Base-by-base conservation (phyloP, 257 asterid genomes). In the Salvia splendens region DNA sequence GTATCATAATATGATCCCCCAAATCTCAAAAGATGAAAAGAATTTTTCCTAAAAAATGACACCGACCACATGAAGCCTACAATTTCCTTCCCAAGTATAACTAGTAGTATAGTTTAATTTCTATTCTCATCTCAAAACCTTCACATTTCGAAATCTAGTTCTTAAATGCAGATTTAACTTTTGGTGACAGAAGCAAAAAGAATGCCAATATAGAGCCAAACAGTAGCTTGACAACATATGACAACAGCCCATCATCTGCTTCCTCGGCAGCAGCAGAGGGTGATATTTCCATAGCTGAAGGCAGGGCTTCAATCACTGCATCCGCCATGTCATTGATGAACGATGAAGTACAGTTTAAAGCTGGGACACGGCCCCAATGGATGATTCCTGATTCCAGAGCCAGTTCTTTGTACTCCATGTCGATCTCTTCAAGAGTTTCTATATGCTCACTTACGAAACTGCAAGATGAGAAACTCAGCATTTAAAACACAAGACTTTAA, bases 371-470 rank as follows among this genome's bases (percentile, higher is more conserved):
- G 6, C 99, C 99, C 99, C 99, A 93, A 33, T 93, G 88, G 48
- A 75, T 77, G 49, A 93, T 81, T 43, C 99, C 99, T 0, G 97
- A 93, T 68, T 86, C 96, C 33, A 87, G 84, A 46, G 99, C 97
- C 78, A 94, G 62, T 49, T 94, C 85, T 77, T 48, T 84, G 89
- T 94, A 94, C 81, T 94, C 99, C 96, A 94, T 91, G 24, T 94
- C 99, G 17, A 91, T 94, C 80, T 91, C 99, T 78, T 94, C 99
- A 8, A 94, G 95, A 8, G 99, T 91, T 76, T 94, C 99, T 69
- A 94, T 94, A 82, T 94, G 97, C 88, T 94, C 99, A 28, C 97
- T 94, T 76, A 94, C 97, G 69, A 94, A 94, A 82, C 99, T 93
- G 94, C 70, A 68, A 78, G 66, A 8, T 7, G 45, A 40, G 11